A percentile compares a stretch with the other conserved stretches of the same genome.
Conservation (phyloP, 208 protist species). For the Herpetomonas muscarum region DNA sequence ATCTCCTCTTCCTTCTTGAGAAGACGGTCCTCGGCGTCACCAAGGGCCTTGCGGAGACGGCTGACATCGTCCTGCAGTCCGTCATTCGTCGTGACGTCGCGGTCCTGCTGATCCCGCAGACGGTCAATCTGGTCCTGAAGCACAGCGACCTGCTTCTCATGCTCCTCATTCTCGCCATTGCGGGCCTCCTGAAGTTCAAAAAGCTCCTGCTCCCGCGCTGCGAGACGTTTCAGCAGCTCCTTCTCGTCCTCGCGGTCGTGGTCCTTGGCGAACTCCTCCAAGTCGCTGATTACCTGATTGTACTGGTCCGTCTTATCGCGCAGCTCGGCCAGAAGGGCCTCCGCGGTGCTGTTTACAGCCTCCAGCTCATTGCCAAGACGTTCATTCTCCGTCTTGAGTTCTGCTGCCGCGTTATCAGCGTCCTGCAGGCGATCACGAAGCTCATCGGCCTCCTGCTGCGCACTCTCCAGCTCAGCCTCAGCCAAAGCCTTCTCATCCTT, state of each 20-base stretch:
- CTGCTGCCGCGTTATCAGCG: conserved; percentile 11
- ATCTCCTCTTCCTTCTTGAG: conserved; percentile 45
- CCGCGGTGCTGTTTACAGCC: conserved; percentile 29
- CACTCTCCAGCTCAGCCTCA: conserved; percentile 24
- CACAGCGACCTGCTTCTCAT: conserved; percentile 45
- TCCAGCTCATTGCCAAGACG: conserved; percentile 34
- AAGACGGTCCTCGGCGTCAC: conserved; percentile 30
- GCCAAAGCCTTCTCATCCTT: not conserved
- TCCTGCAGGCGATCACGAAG: conserved; percentile 8
- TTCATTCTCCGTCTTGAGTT: conserved; percentile 18
- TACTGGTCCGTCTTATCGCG: conserved; percentile 52
- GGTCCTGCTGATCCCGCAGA: conserved; percentile 35
- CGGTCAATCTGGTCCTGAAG: conserved; percentile 63
- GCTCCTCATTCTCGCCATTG: conserved; percentile 45
- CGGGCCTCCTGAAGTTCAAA: conserved; percentile 60
- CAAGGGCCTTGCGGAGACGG: conserved; percentile 32
- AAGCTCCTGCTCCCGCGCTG: conserved; percentile 55
- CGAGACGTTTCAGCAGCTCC: conserved; percentile 51
- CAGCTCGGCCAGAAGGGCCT: conserved; percentile 54
- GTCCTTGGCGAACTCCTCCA: conserved; percentile 54
- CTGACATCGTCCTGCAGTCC: conserved; percentile 31
- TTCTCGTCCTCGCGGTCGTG: conserved; percentile 54
- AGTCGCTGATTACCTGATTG: conserved; percentile 55
- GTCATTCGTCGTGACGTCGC: conserved; percentile 29
- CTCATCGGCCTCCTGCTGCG: conserved; percentile 18